Conservation (phyloP, 2,329 filamentous ascomycete genomes). For the Gyromitra esculenta region DNA sequence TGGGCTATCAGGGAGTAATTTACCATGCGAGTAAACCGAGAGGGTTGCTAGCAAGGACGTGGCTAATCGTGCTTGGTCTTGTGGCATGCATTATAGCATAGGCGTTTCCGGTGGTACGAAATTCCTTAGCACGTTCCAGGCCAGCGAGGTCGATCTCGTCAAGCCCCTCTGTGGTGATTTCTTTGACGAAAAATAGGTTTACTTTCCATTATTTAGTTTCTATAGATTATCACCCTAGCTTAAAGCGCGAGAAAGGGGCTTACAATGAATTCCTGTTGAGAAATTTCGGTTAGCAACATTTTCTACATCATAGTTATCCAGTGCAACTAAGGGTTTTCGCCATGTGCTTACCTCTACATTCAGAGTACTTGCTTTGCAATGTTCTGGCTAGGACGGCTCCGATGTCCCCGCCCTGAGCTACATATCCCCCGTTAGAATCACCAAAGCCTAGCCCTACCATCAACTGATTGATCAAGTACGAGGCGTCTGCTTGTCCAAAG, state of each 20-base stretch:
- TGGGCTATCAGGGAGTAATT: background rate
- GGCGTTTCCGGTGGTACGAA: constrained; percentile 62
- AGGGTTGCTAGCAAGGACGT: constrained; percentile 66
- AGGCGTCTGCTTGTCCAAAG: constrained; percentile 61
- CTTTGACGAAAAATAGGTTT: constrained; percentile 26
- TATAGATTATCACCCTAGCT: no score
- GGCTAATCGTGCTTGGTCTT: constrained; percentile 67
- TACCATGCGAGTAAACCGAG: constrained; percentile 68
- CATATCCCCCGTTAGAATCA: constrained; percentile 61
- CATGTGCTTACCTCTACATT: constrained; percentile 33
- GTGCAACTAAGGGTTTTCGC: background rate
- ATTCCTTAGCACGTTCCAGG: constrained; percentile 61
- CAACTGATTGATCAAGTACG: constrained; percentile 65
- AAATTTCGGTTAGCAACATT: background rate
- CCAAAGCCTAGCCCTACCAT: constrained; percentile 67
- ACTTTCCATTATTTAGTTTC: constrained; percentile 24
- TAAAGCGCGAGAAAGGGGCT: background rate
- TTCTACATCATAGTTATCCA: constrained; percentile 56
- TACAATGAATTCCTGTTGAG: background rate
- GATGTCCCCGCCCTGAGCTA: constrained; percentile 69
- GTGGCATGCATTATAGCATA: constrained; percentile 68
- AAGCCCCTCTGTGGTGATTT: constrained; percentile 52
- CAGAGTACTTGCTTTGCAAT: constrained; percentile 58
- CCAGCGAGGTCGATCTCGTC: constrained; percentile 60
- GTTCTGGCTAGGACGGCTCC: constrained; percentile 63